Base-by-base conservation (phyloP, 257 asterid genomes). In the Catharanthus roseus region DNA sequence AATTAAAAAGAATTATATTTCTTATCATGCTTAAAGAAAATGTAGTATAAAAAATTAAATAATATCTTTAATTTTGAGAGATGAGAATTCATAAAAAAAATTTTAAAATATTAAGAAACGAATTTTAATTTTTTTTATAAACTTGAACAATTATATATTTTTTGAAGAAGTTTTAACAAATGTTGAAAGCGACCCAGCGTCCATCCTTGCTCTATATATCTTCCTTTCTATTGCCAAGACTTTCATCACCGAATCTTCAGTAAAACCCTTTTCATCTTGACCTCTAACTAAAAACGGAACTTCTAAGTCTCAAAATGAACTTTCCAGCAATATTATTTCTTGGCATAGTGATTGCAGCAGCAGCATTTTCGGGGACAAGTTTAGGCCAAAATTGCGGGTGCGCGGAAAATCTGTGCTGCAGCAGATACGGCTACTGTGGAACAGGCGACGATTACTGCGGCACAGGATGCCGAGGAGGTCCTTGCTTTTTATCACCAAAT, bases 381-480 rank as follows among this genome's bases (percentile, higher is more conserved):
- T 61, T 54, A 58, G 39, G 72, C 54, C 77, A 73, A 34, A 71
- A 68, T 42, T 76, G 69, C 63, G 78, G 77, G 6, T 44, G 75
- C 63, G 11, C 61, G 28, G 23, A 71, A 68, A 45, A 71, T 18
- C 21, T 76, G 67, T 77, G 88, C 41, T 84, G 84, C 50, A 84
- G 83, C 65, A 74, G 44, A 33, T 74, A 13, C 65, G 88, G 88
- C 45, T 79, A 76, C 44, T 84, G 88, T 26, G 86, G 88, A 61
- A 62, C 60, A 0, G 72, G 79, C 39, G 23, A 69, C 13, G 77
- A 38, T 24, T 84, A 77, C 9, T 85, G 90, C 34, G 90, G 86
- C 36, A 11, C 51, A 23, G 90, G 90, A 5, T 85, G 87, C 23
- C 84, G 28, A 42, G 47, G 68, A n/a, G 89, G 89, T 10, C 85